Conservation (phyloP, 2,329 filamentous ascomycete species). For the Pseudogymnoascus sp. region DNA sequence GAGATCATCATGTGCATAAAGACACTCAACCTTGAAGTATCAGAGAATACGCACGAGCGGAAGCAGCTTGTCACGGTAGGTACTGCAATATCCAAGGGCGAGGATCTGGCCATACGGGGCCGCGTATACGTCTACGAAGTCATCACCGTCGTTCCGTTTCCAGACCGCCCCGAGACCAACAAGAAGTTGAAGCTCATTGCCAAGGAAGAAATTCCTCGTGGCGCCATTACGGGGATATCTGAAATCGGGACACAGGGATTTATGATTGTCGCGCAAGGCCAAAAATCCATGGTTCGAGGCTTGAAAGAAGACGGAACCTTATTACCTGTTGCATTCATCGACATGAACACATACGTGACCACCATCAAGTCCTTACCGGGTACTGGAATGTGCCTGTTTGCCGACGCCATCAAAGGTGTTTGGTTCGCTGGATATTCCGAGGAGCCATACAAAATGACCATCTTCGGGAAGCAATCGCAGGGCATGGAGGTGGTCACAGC, state of each 20-base stretch:
- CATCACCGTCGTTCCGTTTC: conserved; percentile 83
- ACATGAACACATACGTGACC: conserved; percentile 90
- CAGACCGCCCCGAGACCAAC: conserved; percentile 75
- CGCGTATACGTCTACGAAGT: conserved; percentile 87
- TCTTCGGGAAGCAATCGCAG: conserved; percentile 80
- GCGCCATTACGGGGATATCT: conserved; percentile 79
- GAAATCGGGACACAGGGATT: conserved; percentile 81
- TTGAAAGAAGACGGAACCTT: conserved; percentile 91
- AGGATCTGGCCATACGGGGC: conserved; percentile 80
- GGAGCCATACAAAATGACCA: conserved; percentile 89
- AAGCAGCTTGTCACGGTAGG: conserved; percentile 76
- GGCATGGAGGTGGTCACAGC: conserved; percentile 70
- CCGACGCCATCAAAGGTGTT: conserved; percentile 84
- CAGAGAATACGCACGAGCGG: conserved; percentile 81
- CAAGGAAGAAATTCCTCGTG: conserved; percentile 83
- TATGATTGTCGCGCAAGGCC: conserved; percentile 83
- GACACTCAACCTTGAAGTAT: conserved; percentile 77
- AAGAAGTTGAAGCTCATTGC: conserved; percentile 77
- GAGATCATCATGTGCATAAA: conserved; percentile 78
- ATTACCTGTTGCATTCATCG: conserved; percentile 91
- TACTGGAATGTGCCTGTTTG: conserved; percentile 79
- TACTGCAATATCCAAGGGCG: conserved; percentile 76
- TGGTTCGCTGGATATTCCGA: conserved; percentile 97
- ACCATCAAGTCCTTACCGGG: conserved; percentile 75
- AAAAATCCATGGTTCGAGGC: conserved; percentile 94